Evolutionary conservation across 2,329 filamentous ascomycete species (phyloP).

Genomic region (Trichophyton schoenleinii): DNA sequence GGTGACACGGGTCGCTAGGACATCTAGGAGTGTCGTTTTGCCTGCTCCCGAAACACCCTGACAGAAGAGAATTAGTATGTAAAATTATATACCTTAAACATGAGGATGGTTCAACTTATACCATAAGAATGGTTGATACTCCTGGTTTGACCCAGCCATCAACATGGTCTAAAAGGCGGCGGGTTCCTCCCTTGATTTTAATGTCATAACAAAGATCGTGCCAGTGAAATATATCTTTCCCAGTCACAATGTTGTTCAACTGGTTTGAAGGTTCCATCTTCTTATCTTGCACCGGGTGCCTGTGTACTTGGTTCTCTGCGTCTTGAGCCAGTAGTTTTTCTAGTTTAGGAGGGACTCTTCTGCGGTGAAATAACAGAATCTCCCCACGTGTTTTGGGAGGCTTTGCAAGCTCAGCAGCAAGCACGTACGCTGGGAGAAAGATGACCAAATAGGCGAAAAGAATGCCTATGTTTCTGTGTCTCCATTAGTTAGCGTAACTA

Average conservation of each 20-base stretch:
- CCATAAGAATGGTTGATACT: constrained; percentile 79
- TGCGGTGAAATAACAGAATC: constrained; percentile 59
- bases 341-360: constrained; percentile 28
- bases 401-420: constrained; percentile 48
- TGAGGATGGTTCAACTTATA: constrained; percentile 6
- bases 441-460: constrained; percentile 51
- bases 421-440: constrained; percentile 50
- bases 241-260: constrained; percentile 17
- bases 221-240: constrained; percentile 72
- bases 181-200: constrained; percentile 60
- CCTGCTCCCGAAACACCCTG: constrained; percentile 71
- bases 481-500: background rate
- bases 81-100: too few relatives aligned
- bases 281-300: constrained; percentile 24
- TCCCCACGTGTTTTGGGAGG: constrained; percentile 65
- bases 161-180: constrained; percentile 70
- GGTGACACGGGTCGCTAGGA: constrained; percentile 69
- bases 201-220: constrained; percentile 70
- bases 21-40: constrained; percentile 81
- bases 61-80: too few relatives aligned
- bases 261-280: constrained; percentile 15
- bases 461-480: constrained; percentile 49
- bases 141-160: constrained; percentile 92
- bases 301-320: constrained; percentile 17
- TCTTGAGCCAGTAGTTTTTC: constrained; percentile 9